Base-by-base conservation (phyloP, 1,284 basidiomycete species). In the Apiotrichum brassicae region DNA sequence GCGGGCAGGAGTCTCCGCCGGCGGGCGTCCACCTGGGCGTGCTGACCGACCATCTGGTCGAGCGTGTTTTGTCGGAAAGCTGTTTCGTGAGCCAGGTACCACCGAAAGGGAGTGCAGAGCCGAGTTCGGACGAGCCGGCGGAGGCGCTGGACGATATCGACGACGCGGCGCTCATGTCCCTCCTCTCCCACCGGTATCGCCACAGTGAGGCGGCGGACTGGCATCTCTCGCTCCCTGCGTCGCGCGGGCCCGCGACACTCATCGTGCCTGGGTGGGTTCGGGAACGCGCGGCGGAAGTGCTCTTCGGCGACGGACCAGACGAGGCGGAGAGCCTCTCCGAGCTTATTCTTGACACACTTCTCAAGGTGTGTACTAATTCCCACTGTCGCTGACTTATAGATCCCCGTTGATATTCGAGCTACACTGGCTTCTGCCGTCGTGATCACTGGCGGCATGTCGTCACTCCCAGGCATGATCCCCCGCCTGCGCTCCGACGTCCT, bases 261-360 rank as follows among this genome's bases (percentile, higher is more conserved):
- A 77, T 86, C 37, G 82, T 98, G 35, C 94, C 94, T 0, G 93
- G 93, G 0, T 98, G 95, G 94, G 78, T 97, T 22, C 76, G 94
- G 32, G 92, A 97, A 66, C 79, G 92, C 8, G 87, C 87, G 0
- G 84, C 88, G 3, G 94, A 98, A 66, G 79, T 93, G 4, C 75
- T 97, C 1, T 97, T 97, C 58, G 88, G 90, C 63, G 82, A 83
- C 3, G 54, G 54, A 1, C 45, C 54, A 16, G 86, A 86, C n/a
- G 87, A 91, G 57, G 81, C 86, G 22, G 87, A 86, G 59, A 86
- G 87, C 23, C 75, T 94, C 3, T 83, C 86, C 0, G 88, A 92
- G 61, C 78, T 86, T 22, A 77, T 97, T 3, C 75, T 95, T 1
- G 82, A 86, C 50, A 78, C 82, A 0, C 70, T 95, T 12, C 75